Base-by-base conservation (phyloP, 1,139 yeast genomes). In the Protomyces pachydermus region DNA sequence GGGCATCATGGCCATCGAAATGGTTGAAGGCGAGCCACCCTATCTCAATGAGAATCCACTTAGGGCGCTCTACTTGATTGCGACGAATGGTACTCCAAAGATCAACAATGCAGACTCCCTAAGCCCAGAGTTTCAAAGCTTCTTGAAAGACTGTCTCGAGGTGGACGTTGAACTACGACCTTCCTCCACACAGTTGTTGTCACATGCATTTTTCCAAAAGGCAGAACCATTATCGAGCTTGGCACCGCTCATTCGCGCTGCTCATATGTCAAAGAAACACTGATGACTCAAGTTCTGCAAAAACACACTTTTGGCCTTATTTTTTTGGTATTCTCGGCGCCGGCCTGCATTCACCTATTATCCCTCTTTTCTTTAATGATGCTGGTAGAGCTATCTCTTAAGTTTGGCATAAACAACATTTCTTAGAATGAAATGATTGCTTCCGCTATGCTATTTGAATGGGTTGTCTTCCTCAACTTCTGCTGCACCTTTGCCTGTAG, bases 11-110 rank as follows among this genome's bases (percentile, higher is more conserved):
- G 86, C 91, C 20, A 91, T 93, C 72, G 98, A 93, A 76, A 93
- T 93, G 98, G 89, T 93, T 70, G 98, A 93, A 76, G 98, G 98
- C 39, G 98, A 93, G 76, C 98, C 98, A 5, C 98, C 98, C 12
- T 93, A 93, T 74, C 80, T 93, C 74, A 91, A 91, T 72, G 98
- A 93, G 74, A 88, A 97, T 14, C 98, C 98, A 14, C 80, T 93
- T 71, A 79, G 81, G 65, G 98, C 98, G 0, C 80, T 93, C 65
- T 93, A 91, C 74, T 79, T 93, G 76, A 93, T 93, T 75, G 95
- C 97, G 2, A 91, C 97, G 0, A 93, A 90, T 72, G 98, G 98
- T 48, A 93, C 97, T 2, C 98, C 98, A 1, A 84, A 84, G 70
- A 80, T 93, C 73, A 89, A 90, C 75, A 97, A 93, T 70, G 93